phyloP scores from a whole-genome alignment of 371 early-diverging fungal species.

The Actinomortierella ambigua region DNA sequence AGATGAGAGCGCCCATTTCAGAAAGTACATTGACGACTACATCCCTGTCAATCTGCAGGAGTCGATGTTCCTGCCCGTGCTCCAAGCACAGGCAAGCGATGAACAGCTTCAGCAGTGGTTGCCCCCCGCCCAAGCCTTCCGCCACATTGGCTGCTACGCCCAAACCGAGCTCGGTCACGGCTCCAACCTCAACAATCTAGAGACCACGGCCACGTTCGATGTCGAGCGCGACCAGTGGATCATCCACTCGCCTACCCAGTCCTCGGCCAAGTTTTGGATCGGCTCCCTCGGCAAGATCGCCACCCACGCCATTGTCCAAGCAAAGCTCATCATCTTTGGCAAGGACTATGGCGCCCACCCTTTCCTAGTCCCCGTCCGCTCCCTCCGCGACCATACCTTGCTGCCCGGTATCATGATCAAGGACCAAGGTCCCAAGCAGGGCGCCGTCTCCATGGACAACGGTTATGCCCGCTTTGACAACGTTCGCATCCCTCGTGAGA shows the following conservation, averaged over 20 bases:
- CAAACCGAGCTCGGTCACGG: conserved; percentile 49
- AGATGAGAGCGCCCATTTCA: conserved; percentile 40
- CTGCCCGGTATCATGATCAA: conserved; percentile 87
- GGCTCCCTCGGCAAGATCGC: conserved; percentile 75
- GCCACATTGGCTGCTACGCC: conserved; percentile 66
- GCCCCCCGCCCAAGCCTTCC: conserved; percentile 56
- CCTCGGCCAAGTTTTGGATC: conserved; percentile 87
- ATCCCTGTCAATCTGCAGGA: conserved; percentile 46
- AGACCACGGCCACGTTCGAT: conserved; percentile 82
- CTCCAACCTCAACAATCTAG: conserved; percentile 76
- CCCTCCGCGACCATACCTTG: conserved; percentile 72
- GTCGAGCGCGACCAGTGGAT: conserved; percentile 75
- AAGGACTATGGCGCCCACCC: conserved; percentile 85
- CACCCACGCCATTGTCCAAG: conserved; percentile 90
- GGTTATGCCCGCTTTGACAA: conserved; percentile 78
- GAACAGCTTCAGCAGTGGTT: conserved; percentile 67
- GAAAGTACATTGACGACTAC: conserved; percentile 51
- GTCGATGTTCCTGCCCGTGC: conserved; percentile 67
- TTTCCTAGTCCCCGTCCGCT: conserved; percentile 89
- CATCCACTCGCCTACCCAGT: conserved; percentile 73
- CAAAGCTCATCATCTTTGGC: conserved; percentile 79
- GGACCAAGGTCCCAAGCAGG: conserved; percentile 92
- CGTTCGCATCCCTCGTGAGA: conserved; percentile 78
- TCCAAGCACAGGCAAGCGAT: conserved; percentile 59
- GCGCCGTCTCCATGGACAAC: conserved; percentile 83